Base-by-base conservation (phyloP, 164 flowering plant genomes). In the Nymphaea colorata region DNA sequence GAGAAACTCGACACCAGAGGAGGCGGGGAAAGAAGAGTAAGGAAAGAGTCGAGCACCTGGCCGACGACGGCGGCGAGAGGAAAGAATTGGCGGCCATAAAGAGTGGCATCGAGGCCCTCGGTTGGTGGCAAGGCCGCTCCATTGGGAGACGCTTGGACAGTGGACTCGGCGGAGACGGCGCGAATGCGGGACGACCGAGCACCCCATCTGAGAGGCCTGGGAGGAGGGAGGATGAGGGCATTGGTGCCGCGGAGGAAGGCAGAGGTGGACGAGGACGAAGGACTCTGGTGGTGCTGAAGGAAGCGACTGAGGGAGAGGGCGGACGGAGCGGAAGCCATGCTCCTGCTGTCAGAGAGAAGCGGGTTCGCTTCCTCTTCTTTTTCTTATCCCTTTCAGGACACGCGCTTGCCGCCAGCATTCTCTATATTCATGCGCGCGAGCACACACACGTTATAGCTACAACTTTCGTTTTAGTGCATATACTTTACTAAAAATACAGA, bases 41-140 rank as follows among this genome's bases (percentile, higher is more conserved):
- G 2, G n/a, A 11, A 2, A 62, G 66, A 64, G 3, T 4, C 43
- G 41, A n/a, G 45, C 63, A 90, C 97, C 88, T 93, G 98, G 42
- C 98, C 97, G 68, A 93, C 93, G n/a, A 90, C 96, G 42, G 97
- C 98, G 73, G 96, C 97, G 44, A 93, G 75, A 4, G 98, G 98
- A 70, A 93, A 93, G 78, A 65, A 90, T 71, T 77, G 87, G 42
- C 98, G 76, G 0, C 98, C 98, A 66, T 84, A 90, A 44, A 83
- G 62, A 63, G 74, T 10, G 44, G 62, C 12, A 5, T 53, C 73
- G 6, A 70, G 71, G 3, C 65, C 53, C 68, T 76, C 61, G n/a
- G 77, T 68, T 2, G 76, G 63, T n/a, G 73, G 67, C 18, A 61
- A 42, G 41, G 77, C 78, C 43, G 90, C 85, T 17, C 93, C 95